Base-by-base conservation (phyloP, 495 filamentous ascomycete species). In the Lasiosphaeria hispida region DNA sequence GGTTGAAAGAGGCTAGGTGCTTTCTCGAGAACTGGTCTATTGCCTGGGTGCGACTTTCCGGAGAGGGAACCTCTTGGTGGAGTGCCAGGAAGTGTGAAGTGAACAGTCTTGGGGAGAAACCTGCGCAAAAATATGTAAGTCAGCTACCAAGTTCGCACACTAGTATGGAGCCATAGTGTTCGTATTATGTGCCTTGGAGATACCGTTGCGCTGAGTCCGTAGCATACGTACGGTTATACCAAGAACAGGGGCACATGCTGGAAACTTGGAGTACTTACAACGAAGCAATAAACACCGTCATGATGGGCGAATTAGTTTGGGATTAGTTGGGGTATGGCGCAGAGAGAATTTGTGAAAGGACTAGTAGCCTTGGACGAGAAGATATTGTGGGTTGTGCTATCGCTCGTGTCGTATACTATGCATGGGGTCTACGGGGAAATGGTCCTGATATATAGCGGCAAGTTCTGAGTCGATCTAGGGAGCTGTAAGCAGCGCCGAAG, bases 81-180 rank as follows among this genome's bases (percentile, higher is more conserved):
- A 55, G 70, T 72, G 57, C 71, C 67, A 10, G 71, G 79, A 37
- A 72, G 78, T 53, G 54, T 77, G 72, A 96, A 97, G 66, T 93
- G 85, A 61, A 96, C 78, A 2, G 92, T 97, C 67, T 95, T 89
- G 6, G 92, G 92, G 30, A 96, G 85, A 69, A 95, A 95, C 42
- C 92, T 96, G 62, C 52, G 40, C 38, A 42, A 40, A 30, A 55
- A 38, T 14, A 55, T 9, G 39, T 38, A 48, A 35, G 23, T 30
- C 23, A 30, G 23, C 23, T 2, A 30, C 23, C 23, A 30, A 30
- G 23, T 2, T 5, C 23, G 23, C 23, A 5, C 23, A 30, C 23
- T 30, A 30, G 23, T 2, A 30, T 5, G 23, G 23, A 30, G 5
- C 23, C 23, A 30, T 2, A 30, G 5, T 30, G 23, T 30, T 30